A percentile compares a stretch with the other conserved stretches of the same genome.
Conservation (phyloP, 306 rosid genomes). For the Cicer chorassanicum region DNA sequence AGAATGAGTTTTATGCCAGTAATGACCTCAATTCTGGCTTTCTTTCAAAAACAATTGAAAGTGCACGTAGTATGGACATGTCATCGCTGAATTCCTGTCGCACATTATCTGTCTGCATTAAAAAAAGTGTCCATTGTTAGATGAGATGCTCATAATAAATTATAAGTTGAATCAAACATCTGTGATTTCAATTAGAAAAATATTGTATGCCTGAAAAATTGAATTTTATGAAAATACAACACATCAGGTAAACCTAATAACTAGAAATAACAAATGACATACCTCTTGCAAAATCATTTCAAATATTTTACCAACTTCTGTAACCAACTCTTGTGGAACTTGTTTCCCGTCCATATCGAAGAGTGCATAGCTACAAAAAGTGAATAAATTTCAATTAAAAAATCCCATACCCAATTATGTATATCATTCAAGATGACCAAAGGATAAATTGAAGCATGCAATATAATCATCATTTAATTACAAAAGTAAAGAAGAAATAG, state of each 20-base stretch:
- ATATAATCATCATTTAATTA: constrained; percentile 1
- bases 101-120: constrained; percentile 70
- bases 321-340: constrained; percentile 89
- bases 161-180: constrained; percentile 26
- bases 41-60: constrained; percentile 80
- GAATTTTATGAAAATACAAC: constrained; percentile 4
- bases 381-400: constrained; percentile 35
- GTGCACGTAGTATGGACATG: constrained; percentile 80
- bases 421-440: constrained; percentile 12
- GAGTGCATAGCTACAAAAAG: constrained; percentile 80
- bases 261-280: constrained; percentile 35
- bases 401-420: constrained; percentile 10
- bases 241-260: constrained; percentile 25
- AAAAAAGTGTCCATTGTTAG: constrained; percentile 40
- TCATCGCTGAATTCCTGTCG: constrained; percentile 74
- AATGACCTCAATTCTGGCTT: constrained; percentile 79
- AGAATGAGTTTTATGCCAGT: background rate
- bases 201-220: constrained; percentile 13
- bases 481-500: constrained; percentile 25
- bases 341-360: constrained; percentile 95
- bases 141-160: constrained; percentile 39
- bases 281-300: constrained; percentile 81
- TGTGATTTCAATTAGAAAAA: constrained; percentile 18
- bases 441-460: constrained; percentile 1
- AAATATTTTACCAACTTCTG: constrained; percentile 73